These are phyloP conservation scores for Sinapis alba DNA, from an alignment of 441 rosid species.

Conservation along the genomic window DNA sequence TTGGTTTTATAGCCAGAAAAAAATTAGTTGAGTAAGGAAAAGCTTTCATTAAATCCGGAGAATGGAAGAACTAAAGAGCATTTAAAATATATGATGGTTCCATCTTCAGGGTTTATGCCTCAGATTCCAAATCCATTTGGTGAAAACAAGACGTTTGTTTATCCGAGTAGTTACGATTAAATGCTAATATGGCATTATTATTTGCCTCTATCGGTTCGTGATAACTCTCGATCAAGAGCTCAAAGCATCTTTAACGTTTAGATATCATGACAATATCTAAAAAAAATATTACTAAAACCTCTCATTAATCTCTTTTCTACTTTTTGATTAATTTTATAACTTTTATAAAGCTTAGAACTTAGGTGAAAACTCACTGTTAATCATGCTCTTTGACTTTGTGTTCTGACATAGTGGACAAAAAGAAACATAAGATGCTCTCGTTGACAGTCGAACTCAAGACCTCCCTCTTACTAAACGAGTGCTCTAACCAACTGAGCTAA, in stretches of 20 bases:
- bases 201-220: constrained; percentile 66
- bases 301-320: too few relatives aligned
- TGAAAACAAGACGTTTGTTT: constrained; percentile 69
- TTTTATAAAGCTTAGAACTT: too few relatives aligned
- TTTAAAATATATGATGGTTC: constrained; percentile 55
- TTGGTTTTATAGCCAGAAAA: constrained; percentile 70
- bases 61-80: constrained; percentile 74
- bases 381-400: not conserved
- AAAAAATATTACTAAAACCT: too few relatives aligned
- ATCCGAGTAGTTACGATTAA: constrained; percentile 63
- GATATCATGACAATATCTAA: too few relatives aligned
- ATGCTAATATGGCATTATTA: constrained; percentile 92
- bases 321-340: too few relatives aligned
- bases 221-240: constrained; percentile 86
- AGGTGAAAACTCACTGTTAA: too few relatives aligned
- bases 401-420: not conserved
- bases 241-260: too few relatives aligned
- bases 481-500: constrained; percentile 98
- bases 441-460: constrained; percentile 99
- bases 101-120: constrained; percentile 64
- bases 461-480: constrained; percentile 99
- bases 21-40: constrained; percentile 85
- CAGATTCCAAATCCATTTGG: constrained; percentile 55
- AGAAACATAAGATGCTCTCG: constrained; percentile 36
- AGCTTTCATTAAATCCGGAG: constrained; percentile 65